These are phyloP conservation scores for Hypoxylon sp. DNA, from an alignment of 2,329 filamentous ascomycete species.

Conservation along the genomic window DNA sequence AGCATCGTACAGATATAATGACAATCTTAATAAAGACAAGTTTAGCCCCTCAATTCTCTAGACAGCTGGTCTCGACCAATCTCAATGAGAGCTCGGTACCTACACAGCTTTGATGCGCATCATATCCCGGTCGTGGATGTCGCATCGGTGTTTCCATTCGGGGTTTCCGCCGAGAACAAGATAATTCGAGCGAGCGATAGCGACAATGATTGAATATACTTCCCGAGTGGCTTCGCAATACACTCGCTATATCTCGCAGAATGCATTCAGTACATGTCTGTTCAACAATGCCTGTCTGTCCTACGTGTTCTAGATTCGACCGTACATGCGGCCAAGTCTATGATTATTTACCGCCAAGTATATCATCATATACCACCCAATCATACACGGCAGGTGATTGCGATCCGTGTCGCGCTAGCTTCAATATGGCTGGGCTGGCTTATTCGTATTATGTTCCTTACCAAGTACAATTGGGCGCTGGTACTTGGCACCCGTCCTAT, in stretches of 20 bases:
- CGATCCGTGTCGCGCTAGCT: neutral
- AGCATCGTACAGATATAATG: neutral
- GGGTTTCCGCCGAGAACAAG: neutral
- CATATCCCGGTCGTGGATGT: neutral
- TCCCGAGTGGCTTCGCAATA: too few relatives aligned
- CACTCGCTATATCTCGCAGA: too few relatives aligned
- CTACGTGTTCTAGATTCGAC: too few relatives aligned
- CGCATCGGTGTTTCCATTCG: neutral
- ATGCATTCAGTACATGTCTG: too few relatives aligned
- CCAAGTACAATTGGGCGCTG: too few relatives aligned
- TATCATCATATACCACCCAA: neutral
- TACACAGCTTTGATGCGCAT: neutral
- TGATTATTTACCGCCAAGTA: neutral
- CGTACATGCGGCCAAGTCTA: too few relatives aligned
- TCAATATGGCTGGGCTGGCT: neutral
- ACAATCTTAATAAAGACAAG: conserved; percentile 1
- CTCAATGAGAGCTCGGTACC: neutral
- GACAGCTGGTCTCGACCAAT: neutral
- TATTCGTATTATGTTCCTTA: neutral
- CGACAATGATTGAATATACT: too few relatives aligned
- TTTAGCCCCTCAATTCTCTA: neutral
- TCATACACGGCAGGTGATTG: neutral
- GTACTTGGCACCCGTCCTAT: neutral
- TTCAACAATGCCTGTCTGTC: too few relatives aligned
- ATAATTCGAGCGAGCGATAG: too few relatives aligned